Conservation (phyloP, 2,329 filamentous ascomycete genomes). For the Thelonectria rubi region DNA sequence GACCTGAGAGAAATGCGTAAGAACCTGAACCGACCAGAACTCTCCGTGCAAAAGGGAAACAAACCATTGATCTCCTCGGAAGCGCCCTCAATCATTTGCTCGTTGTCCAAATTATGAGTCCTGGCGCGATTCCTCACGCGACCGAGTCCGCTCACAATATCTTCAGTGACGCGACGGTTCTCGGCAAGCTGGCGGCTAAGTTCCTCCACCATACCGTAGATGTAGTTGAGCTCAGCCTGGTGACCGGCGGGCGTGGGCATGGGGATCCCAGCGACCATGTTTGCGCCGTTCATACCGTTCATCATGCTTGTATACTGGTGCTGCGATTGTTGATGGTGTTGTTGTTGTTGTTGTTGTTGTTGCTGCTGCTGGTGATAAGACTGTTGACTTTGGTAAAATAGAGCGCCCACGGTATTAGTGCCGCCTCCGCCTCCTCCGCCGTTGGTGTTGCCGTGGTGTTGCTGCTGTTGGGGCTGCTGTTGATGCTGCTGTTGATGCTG, state of each 20-base stretch:
- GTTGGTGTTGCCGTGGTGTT: conserved; percentile 1
- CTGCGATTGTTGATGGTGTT: conserved; percentile 32
- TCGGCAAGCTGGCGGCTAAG: conserved; percentile 70
- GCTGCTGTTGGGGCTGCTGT: no score
- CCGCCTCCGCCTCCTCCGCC: conserved; percentile 1
- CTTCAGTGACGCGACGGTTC: conserved; percentile 68
- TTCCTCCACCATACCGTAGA: conserved; percentile 74
- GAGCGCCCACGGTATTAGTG: neutral
- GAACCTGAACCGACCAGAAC: neutral
- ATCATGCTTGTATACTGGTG: conserved; percentile 47
- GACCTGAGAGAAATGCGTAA: conserved; percentile 51
- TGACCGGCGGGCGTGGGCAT: conserved; percentile 72
- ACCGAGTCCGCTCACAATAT: conserved; percentile 70
- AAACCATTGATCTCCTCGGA: conserved; percentile 66
- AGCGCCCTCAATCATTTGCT: conserved; percentile 65
- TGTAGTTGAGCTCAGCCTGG: conserved; percentile 73
- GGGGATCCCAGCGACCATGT: conserved; percentile 57
- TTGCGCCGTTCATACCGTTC: conserved; percentile 61
- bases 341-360: conserved; percentile 30
- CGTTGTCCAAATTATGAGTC: conserved; percentile 62
- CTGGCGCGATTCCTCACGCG: conserved; percentile 67
- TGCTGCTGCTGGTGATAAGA: conserved; percentile 25
- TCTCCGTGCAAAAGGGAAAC: conserved; percentile 21
- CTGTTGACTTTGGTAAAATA: conserved; percentile 29
- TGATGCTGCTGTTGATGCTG: conserved; percentile 28